Base-by-base conservation (phyloP, 2,329 filamentous ascomycete genomes). In the Diaporthe ampelina region DNA sequence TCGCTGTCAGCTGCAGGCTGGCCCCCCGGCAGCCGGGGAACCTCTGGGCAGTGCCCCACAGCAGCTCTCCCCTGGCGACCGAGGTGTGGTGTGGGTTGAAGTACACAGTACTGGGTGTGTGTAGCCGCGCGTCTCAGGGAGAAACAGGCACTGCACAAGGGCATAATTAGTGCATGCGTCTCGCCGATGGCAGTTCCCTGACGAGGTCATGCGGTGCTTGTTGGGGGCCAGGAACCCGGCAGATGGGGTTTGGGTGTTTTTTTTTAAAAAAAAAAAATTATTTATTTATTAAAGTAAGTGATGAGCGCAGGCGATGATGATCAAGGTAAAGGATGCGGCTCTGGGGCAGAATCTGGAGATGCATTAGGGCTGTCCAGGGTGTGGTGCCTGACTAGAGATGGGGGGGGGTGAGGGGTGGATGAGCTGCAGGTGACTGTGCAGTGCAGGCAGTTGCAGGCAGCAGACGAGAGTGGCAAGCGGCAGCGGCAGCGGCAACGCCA, bases 361-460 rank as follows among this genome's bases (percentile, higher is more conserved):
- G 63, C 63, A 68, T 68, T 68, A 68, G 63, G 63, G 63, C 63
- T 68, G 63, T 50, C 63, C 63, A 68, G 63, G n/a, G n/a, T n/a
- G n/a, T n/a, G n/a, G n/a, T n/a, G n/a, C n/a, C n/a, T n/a, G n/a
- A n/a, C n/a, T n/a, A n/a, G n/a, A n/a, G n/a, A n/a, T n/a, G n/a
- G n/a, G n/a, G n/a, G n/a, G n/a, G n/a, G n/a, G n/a, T n/a, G n/a
- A 45, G 57, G 63, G 45, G 45, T 52, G 37, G 63, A 32, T 32
- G 61, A 24, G 45, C 69, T 72, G 69, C 69, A 72, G 35, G 57
- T 72, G 32, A 72, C 29, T 24, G 69, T 72, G 69, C 69, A 63
- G 57, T 50, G 45, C 45, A 50, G 45, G 43, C 43, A 48, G 63
- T 32, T 68, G 56, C 69, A 59, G 43, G 26, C 57, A 59, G 37